Evolutionary conservation across 2,329 filamentous ascomycete genomes (phyloP), one percentile per base, ranked within the genome.

Genomic region (Aureobasidium mangrovei): DNA sequence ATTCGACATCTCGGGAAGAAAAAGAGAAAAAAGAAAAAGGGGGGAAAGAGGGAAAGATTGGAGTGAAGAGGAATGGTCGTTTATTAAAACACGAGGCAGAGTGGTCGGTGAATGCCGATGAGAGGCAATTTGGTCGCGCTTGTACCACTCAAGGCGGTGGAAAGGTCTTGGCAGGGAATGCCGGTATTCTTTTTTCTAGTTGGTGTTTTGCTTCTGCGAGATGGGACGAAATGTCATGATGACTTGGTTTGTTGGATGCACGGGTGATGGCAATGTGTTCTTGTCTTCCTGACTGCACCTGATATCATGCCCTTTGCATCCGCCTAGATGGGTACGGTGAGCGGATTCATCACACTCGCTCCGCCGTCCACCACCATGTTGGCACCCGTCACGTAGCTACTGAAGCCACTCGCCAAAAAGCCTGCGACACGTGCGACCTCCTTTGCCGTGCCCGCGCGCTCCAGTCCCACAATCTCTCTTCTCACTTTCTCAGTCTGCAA

Each of bases 281-380:
- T 18, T 18, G 18, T 18, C 32, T 33, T 7, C 10, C 32, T 7
- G 32, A 2, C 29, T 29, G 40, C 26, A 6, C 2, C n/a, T n/a
- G 6, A 9, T 24, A 32, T 28, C 32, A 6, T 33, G 32, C 6
- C 32, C 10, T 33, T 10, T 33, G 10, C 32, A 10, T 33, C 36
- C 7, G n/a, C 10, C 39, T 57, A 61, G 8, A 62, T 56, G 24
- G 66, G 66, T 28, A 68, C 57, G 9, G 62, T 67, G 52, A 68
- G 55, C 4, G 66, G 64, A 57, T 66, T 67, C 64, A 69, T 65
- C 4, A 64, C 63, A 26, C 62, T 63, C 24, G 78, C 77, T 6
- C 81, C 81, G 3, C 80, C 81, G 68, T 84, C 81, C 10, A 83
- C 80, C 10, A 82, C 74, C 61, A 84, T 65, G 63, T 84, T 83